Evolutionary conservation across 2,329 filamentous ascomycete genomes (phyloP).

Genomic region (Hirsutella minnesotensis): DNA sequence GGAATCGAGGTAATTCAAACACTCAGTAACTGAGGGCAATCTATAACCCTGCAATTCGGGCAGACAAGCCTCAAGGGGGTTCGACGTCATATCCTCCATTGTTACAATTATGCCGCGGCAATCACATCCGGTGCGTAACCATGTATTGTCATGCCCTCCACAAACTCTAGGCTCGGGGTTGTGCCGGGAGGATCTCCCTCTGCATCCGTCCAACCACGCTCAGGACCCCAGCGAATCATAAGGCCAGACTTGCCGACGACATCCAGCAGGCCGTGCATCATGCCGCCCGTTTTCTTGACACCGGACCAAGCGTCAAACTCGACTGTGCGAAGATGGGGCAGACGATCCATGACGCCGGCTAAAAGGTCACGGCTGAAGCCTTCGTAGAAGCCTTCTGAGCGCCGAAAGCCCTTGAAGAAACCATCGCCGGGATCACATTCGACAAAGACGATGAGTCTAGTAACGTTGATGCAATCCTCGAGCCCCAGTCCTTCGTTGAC

Average conservation of each 20-base stretch:
- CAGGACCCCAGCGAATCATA: slow-evolving; percentile 53
- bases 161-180: slow-evolving; percentile 1
- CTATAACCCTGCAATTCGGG: not conserved
- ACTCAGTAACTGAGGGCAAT: not conserved
- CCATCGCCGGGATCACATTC: slow-evolving; percentile 60
- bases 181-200: slow-evolving; percentile 21
- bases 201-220: slow-evolving; percentile 51
- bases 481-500: slow-evolving; percentile 55
- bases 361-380: slow-evolving; percentile 49
- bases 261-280: slow-evolving; percentile 50
- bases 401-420: slow-evolving; percentile 56
- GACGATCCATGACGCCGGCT: slow-evolving; percentile 38
- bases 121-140: slow-evolving; percentile 8
- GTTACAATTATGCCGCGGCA: slow-evolving; percentile 8
- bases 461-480: slow-evolving; percentile 45
- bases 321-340: slow-evolving; percentile 44
- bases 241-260: slow-evolving; percentile 35
- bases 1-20: not conserved
- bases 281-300: slow-evolving; percentile 51
- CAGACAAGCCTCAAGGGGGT: not conserved
- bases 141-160: slow-evolving; percentile 5
- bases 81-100: too few species aligned
- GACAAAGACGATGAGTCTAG: slow-evolving; percentile 53
- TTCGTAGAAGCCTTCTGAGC: slow-evolving; percentile 58
- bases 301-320: slow-evolving; percentile 60